Base-by-base conservation (phyloP, 1,284 basidiomycete genomes). In the Melampsora occidentalis region DNA sequence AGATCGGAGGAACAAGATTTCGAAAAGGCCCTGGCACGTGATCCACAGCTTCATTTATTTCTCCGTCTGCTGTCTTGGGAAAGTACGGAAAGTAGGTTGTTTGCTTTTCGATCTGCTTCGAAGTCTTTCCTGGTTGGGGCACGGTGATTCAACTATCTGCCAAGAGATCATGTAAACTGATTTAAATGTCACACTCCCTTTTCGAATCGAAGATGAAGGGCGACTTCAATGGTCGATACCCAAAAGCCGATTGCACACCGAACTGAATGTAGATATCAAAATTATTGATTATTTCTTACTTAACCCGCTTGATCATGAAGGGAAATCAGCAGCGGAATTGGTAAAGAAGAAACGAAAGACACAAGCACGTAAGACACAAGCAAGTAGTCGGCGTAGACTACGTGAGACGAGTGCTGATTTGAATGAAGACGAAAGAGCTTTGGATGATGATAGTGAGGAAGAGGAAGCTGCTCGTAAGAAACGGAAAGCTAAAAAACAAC, bases 41-140 rank as follows among this genome's bases (percentile, higher is more conserved):
- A 95, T 80, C 85, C 89, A 4, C 87, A 90, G 75, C 84, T 97
- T 78, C 93, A 93, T 81, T 87, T 97, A 10, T 83, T 97, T 78
- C 90, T 95, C 82, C 87, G 59, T 46, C 42, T 71, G 18, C 25
- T 76, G 12, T 49, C n/a, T 14, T 59, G 64, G 63, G 72, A 80
- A 90, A 91, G 87, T 78, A 87, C 86, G 31, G 88, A 71, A 77
- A 28, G 72, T 65, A 53, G 4, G 22, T 62, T 69, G 76, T 48
- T 76, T 28, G 53, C 20, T 20, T 57, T 20, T 22, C 9, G 6
- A 59, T 25, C 5, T 59, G 0, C 12, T 22, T 25, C 18, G 18
- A 59, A 25, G 18, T 6, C 12, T 59, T 25, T 59, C 9, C 35
- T 71, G 49, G 75, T 65, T 10, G 63, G 73, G 20, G 49, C 35